Conservation (phyloP, 306 rosid species). For the Vachellia pachyceras region DNA sequence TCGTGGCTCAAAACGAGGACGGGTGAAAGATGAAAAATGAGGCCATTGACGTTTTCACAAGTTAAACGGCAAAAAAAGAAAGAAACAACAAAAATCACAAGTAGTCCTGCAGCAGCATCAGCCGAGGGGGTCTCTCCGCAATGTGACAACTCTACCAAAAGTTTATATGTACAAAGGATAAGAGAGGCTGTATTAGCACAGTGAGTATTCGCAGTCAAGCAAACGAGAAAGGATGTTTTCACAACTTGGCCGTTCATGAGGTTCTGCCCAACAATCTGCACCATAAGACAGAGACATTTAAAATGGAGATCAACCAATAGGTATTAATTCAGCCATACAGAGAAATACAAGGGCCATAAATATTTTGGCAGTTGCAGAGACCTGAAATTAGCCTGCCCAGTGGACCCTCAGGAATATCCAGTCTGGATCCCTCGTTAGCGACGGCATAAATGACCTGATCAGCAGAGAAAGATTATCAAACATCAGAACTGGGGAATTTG, state of each 20-base stretch:
- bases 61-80: constrained; percentile 34
- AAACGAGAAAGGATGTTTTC: constrained; percentile 88
- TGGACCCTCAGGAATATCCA: constrained; percentile 96
- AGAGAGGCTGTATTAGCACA: constrained; percentile 61
- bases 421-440: constrained; percentile 87
- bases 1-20: constrained; percentile 43
- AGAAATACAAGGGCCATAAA: background rate
- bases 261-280: constrained; percentile 95
- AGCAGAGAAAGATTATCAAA: constrained; percentile 30
- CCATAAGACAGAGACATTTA: background rate
- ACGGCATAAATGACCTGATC: constrained; percentile 88
- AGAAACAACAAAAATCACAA: constrained; percentile 49
- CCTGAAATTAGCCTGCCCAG: constrained; percentile 91
- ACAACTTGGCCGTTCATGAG: constrained; percentile 85
- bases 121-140: constrained; percentile 62
- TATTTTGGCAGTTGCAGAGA: constrained; percentile 8
- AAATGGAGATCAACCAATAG: too few relatives aligned
- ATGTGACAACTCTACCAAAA: constrained; percentile 72
- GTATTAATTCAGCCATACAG: background rate
- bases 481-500: background rate
- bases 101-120: constrained; percentile 51
- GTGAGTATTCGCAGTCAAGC: constrained; percentile 80
- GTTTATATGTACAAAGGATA: constrained; percentile 63
- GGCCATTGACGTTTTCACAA: constrained; percentile 43
- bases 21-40: constrained; percentile 7